phyloP scores from a whole-genome alignment of 495 filamentous ascomycete species.

The Letharia lupina region DNA sequence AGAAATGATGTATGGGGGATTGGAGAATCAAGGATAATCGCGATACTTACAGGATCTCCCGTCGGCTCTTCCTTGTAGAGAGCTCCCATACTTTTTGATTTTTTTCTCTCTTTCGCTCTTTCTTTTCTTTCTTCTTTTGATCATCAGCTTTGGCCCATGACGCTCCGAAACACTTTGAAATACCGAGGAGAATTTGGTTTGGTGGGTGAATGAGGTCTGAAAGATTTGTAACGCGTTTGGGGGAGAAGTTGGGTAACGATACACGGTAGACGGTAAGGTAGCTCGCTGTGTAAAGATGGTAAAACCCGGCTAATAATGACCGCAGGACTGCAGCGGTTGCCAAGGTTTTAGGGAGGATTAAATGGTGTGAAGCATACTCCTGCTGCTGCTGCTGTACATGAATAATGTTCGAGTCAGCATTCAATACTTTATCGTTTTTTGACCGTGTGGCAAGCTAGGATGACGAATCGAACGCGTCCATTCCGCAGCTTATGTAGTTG shows the following conservation, averaged over 20 bases:
- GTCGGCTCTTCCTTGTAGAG: constrained; percentile 24
- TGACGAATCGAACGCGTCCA: neutral
- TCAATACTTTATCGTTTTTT: neutral
- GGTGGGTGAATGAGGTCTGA: neutral
- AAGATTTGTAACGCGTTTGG: neutral
- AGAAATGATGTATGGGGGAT: neutral
- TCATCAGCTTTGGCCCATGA: neutral
- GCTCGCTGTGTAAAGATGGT: neutral
- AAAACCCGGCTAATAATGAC: neutral
- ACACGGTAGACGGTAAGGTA: neutral
- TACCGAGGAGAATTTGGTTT: neutral
- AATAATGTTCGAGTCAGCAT: neutral
- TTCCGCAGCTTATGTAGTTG: neutral
- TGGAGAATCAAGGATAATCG: constrained; percentile 3
- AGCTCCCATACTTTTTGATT: constrained; percentile 12
- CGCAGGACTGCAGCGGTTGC: neutral
- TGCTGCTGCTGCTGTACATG: too few species aligned
- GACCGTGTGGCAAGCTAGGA: neutral
- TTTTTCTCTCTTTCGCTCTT: neutral
- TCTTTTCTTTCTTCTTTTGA: neutral
- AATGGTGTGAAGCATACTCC: neutral
- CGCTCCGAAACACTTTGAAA: neutral
- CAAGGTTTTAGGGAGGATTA: neutral
- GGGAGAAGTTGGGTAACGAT: neutral
- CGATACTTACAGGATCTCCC: constrained; percentile 24